Base-by-base conservation (phyloP, 345 rosid genomes). In the Populus ilicifolia region DNA sequence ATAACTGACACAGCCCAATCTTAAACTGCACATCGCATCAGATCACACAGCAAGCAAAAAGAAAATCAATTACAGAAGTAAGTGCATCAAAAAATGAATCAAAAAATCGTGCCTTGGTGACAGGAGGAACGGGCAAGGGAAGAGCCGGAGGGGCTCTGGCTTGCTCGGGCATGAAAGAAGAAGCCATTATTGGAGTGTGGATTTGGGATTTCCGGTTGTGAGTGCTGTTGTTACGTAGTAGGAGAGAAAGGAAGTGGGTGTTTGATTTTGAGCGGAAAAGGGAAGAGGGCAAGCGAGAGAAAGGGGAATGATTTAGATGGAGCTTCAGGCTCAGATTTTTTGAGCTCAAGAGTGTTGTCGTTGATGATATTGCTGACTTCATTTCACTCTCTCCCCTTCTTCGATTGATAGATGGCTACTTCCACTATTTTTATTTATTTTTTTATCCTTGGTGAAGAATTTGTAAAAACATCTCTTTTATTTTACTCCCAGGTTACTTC, bases 81-180 rank as follows among this genome's bases (percentile, higher is more conserved):
- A 52, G 8, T 7, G 21, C 5, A 66, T 63, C 0, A 16, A 23
- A 14, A 1, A 36, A 18, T 5, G 35, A 39, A 39, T 8, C 6
- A 48, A 41, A 29, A 43, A 71, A 74, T 29, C 70, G 20, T 74
- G 72, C 99, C 92, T 92, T 91, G 78, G 93, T 75, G 81, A 92
- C 50, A 17, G 93, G 90, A 73, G 97, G 94, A 35, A 88, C 41
- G 6, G 98, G 97, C 77, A 88, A 79, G 41, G 98, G 90, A 29
- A 96, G 83, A 16, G 94, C 94, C 18, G 93, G 87, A 5, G 98
- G 98, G 54, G 78, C 82, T 84, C 99, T 84, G 36, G 99, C 91
- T 77, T 89, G 85, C 76, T 92, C 98, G 7, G 96, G 89, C 63
- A 86, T 90, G 89, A 90, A 93, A 80, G 93, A 87, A 23, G 93